These are phyloP conservation scores for Saccharomyces hybrid DNA, from an alignment of 1,139 yeast genomes.

Conservation along the genomic window DNA sequence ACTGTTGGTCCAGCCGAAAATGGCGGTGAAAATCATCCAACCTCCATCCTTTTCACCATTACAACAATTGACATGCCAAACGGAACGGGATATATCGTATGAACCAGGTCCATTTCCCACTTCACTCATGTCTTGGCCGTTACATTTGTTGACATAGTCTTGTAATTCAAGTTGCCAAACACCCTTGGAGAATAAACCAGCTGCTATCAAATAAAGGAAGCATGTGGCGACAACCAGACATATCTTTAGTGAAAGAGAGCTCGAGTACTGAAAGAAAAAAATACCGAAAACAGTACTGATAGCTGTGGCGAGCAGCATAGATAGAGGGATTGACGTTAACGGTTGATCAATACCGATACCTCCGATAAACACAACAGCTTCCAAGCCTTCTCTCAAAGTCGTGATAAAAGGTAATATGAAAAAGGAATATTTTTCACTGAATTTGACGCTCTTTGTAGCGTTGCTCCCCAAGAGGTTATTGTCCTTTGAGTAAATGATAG, in stretches of 20 bases:
- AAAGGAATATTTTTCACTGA: slow-evolving; percentile 62
- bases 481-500: slow-evolving; percentile 45
- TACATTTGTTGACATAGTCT: slow-evolving; percentile 52
- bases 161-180: slow-evolving; percentile 85
- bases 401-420: slow-evolving; percentile 79
- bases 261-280: slow-evolving; percentile 69
- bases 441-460: slow-evolving; percentile 26
- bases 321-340: slow-evolving; percentile 71
- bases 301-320: slow-evolving; percentile 63
- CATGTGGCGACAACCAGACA: slow-evolving; percentile 80
- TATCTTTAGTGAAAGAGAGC: slow-evolving; percentile 66
- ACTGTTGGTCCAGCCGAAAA: slow-evolving; percentile 92
- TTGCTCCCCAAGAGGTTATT: slow-evolving; percentile 15
- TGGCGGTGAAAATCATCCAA: slow-evolving; percentile 89
- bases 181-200: slow-evolving; percentile 85
- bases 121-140: slow-evolving; percentile 85
- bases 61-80: slow-evolving; percentile 97
- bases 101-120: slow-evolving; percentile 93
- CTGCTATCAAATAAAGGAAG: slow-evolving; percentile 77
- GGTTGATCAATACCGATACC: slow-evolving; percentile 78
- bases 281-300: slow-evolving; percentile 64
- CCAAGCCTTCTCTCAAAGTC: slow-evolving; percentile 82
- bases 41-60: slow-evolving; percentile 86
- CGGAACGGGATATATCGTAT: slow-evolving; percentile 66
- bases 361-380: slow-evolving; percentile 87